Evolutionary conservation across 169 alveolate species (phyloP), one percentile per base, ranked within the genome.

Genomic region (Plasmodium gallinaceum): DNA sequence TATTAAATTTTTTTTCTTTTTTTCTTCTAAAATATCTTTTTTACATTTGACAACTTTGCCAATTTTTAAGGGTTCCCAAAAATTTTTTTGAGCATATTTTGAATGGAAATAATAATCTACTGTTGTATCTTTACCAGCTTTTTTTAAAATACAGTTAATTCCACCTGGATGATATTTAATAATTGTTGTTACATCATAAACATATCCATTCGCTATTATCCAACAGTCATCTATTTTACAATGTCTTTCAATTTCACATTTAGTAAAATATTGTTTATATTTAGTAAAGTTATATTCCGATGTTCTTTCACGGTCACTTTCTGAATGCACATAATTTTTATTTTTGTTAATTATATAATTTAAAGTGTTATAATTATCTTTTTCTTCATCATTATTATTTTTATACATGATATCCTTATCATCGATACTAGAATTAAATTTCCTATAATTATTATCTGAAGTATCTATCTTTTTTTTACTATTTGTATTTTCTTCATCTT

Each of bases 151-250:
- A 20, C 85, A 80, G 52, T 80, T 68, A 51, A 51, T 62, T 16
- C 97, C 97, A n/a, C 97, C 97, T 32, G 97, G 97, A 46, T 95
- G 97, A 14, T 18, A 37, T 60, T 88, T 39, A 54, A 92, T 51
- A 70, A 88, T 91, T 32, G 92, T 88, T 18, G 97, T 93, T 37
- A 95, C 68, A 62, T 95, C 96, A 78, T 95, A 95, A 3, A 95
- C 96, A 45, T 64, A 62, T 43, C 96, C 96, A 45, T 93, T 93
- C 32, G 93, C 85, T n/a, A 91, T 91, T 51, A 88, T 54, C 97
- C 97, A 95, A 43, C 95, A 91, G 61, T 93, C 96, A 45, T 78
- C 51, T 62, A 60, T 58, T 10, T 87, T 57, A 22, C 69, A 68
- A 83, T 94, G 96, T 64, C 90, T 74, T 45, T 65, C 76, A 14